Percentiles rank a stretch among this genome's conserved stretches.
phyloP scores from a whole-genome alignment of 176 grass and related monocot species.

The Olyra latifolia region DNA sequence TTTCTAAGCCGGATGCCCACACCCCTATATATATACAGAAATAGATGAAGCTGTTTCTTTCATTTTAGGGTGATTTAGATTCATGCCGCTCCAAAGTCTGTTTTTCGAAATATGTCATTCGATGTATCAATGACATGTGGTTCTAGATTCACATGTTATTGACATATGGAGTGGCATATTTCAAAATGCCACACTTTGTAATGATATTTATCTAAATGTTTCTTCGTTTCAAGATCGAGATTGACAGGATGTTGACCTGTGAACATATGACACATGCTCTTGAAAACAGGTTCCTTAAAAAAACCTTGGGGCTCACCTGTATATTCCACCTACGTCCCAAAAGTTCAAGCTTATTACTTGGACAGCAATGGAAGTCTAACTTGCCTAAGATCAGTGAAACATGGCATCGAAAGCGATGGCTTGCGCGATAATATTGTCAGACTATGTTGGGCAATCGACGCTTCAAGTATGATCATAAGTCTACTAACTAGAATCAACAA shows the following conservation, averaged over 20 bases:
- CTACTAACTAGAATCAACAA: background rate
- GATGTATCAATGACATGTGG: too few relatives aligned
- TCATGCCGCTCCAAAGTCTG: too few relatives aligned
- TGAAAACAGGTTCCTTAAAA: constrained; percentile 10
- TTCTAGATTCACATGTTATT: too few relatives aligned
- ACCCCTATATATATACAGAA: too few relatives aligned
- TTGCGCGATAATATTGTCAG: background rate
- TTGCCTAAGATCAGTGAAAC: background rate
- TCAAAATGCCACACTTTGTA: too few relatives aligned
- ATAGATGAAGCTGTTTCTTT: too few relatives aligned
- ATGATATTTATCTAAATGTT: too few relatives aligned
- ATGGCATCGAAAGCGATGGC: background rate
- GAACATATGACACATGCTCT: constrained; percentile 30
- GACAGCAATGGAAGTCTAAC: background rate
- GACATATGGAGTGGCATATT: too few relatives aligned
- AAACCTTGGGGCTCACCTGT: background rate
- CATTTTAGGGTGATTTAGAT: background rate
- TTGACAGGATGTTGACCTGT: constrained; percentile 44
- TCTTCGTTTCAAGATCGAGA: constrained; percentile 4
- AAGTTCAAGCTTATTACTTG: background rate
- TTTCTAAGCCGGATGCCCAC: too few relatives aligned
- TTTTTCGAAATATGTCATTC: too few relatives aligned
- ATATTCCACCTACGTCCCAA: background rate
- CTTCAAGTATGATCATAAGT: background rate
- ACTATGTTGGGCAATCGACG: background rate